These are phyloP conservation scores for Fusarium mexicanum DNA, from an alignment of 2,329 filamentous ascomycete genomes.

Conservation along the genomic window DNA sequence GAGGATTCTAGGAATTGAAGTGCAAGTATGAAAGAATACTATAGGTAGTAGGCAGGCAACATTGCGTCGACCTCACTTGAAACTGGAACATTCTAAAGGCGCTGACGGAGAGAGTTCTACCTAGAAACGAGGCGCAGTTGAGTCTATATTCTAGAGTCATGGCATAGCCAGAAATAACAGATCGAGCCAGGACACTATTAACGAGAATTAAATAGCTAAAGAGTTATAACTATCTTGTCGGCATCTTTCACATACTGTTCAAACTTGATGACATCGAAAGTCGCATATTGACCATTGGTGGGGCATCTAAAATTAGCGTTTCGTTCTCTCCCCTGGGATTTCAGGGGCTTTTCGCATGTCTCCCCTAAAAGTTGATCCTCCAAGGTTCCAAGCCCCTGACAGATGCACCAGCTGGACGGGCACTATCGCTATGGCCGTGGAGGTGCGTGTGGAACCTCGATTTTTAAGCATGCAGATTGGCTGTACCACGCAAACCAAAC, in stretches of 20 bases:
- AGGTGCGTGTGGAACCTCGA: constrained; percentile 11
- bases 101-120: constrained; percentile 20
- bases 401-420: constrained; percentile 11
- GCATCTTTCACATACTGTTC: not conserved
- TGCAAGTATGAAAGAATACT: not conserved
- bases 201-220: not conserved
- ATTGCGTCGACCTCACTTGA: constrained; percentile 34
- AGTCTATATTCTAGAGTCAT: not conserved
- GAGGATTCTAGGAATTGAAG: not conserved
- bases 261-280: constrained; percentile 28
- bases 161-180: not conserved
- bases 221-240: not conserved
- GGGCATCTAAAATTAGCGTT: constrained; percentile 39
- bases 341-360: constrained; percentile 28
- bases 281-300: constrained; percentile 22
- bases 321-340: not conserved
- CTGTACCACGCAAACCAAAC: constrained; percentile 26
- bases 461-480: constrained; percentile 33
- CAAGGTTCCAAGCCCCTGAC: constrained; percentile 27
- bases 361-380: constrained; percentile 10
- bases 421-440: constrained; percentile 21
- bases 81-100: constrained; percentile 40
- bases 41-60: constrained; percentile 32
- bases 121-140: not conserved
- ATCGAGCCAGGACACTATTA: not conserved